phyloP scores from a whole-genome alignment of 768 basidiomycete species.

The Lactarius indigo region DNA sequence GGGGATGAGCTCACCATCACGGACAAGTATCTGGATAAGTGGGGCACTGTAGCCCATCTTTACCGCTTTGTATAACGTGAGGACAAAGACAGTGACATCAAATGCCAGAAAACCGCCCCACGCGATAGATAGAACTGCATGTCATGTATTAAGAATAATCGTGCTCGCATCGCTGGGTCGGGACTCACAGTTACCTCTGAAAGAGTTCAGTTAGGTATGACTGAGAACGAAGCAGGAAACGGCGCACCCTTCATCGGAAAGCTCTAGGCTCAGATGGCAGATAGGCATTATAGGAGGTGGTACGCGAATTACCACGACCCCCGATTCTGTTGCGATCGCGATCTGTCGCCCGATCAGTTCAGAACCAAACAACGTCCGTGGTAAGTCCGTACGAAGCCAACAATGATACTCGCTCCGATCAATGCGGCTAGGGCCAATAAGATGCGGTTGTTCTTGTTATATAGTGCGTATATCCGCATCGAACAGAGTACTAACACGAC shows the following conservation, averaged over 20 bases:
- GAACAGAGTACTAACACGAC: background rate
- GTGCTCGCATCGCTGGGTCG: too few relatives aligned
- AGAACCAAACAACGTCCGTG: background rate
- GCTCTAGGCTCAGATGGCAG: background rate
- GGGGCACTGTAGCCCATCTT: background rate
- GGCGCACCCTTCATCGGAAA: slow-evolving; percentile 1
- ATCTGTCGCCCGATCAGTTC: background rate
- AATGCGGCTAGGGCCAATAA: background rate
- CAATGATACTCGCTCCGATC: background rate
- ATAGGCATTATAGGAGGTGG: background rate
- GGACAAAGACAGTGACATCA: background rate
- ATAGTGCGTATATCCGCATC: slow-evolving; percentile 2
- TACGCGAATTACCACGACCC: background rate
- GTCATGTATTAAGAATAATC: background rate
- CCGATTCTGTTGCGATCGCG: slow-evolving; percentile 1
- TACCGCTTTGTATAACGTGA: background rate
- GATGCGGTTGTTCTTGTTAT: background rate
- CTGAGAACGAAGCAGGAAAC: background rate
- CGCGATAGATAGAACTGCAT: background rate
- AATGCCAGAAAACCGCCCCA: background rate
- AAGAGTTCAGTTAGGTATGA: background rate
- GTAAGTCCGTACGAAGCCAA: background rate
- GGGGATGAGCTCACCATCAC: background rate
- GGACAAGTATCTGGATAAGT: background rate
- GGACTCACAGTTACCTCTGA: slow-evolving; percentile 3